Base-by-base conservation (phyloP, 192 early-diverging fungal genomes). In the Rhizophagus clarus region DNA sequence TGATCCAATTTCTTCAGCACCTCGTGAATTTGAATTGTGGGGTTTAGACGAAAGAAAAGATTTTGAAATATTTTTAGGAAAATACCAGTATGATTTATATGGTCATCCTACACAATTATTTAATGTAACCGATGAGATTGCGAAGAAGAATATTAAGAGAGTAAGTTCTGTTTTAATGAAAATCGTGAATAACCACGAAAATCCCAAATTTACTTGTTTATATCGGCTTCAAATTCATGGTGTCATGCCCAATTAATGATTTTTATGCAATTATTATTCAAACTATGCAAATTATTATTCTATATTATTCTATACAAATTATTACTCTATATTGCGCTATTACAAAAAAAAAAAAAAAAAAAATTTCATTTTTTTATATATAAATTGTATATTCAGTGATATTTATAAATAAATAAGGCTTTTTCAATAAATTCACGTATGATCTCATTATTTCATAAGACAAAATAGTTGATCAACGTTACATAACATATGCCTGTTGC, bases 21-120 rank as follows among this genome's bases (percentile, higher is more conserved):
- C 74, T n/a, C 37, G 32, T 26, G 74, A 76, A n/a, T 76, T 76
- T 63, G 74, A 76, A 63, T 61, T 76, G 31, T 76, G 74, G 74
- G 74, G 74, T 32, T 61, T 76, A 22, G 17, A 28, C 51, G 45
- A 72, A 49, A 34, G 14, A 22, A 34, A 47, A 17, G 71, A 72
- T 72, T 72, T 72, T 20, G 17, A 28, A 15, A 6, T 49, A 24
- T 72, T 51, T 26, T 72, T 72, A 24, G 71, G 71, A 3, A 26
- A 72, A 51, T 72, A 72, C 31, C 42, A 72, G 51, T 72, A 72
- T 72, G 71, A 72, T 72, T 49, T 72, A 49, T 3, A n/a, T 24
- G 45, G 45, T 6, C 42, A 26, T 49, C 42, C 71, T 4, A 15
- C 26, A 26, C 71, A 72, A 49, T 5, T 15, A 26, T 72, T 72